These are phyloP conservation scores for Inonotus hispidus DNA, from an alignment of 1,284 basidiomycete genomes.

Conservation along the genomic window DNA sequence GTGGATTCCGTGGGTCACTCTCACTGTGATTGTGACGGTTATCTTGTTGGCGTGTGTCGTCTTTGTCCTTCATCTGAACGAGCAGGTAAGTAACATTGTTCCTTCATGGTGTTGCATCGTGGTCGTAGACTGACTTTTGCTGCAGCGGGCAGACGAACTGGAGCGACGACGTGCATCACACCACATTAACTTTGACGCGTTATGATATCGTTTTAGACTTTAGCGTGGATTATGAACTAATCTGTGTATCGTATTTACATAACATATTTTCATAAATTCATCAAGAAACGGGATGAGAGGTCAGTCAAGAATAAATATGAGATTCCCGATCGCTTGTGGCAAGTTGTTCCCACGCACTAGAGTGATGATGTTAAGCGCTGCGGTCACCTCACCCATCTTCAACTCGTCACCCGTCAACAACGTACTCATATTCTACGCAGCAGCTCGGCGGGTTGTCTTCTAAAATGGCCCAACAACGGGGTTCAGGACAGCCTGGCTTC, in stretches of 20 bases:
- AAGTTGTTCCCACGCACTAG: neutral
- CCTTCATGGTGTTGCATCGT: neutral
- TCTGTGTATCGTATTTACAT: neutral
- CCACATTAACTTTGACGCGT: constrained; percentile 95
- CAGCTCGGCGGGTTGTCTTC: neutral
- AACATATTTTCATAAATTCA: neutral
- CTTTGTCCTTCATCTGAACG: constrained; percentile 82
- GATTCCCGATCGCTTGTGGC: neutral
- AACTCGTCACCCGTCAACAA: too few relatives aligned
- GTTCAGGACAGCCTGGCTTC: constrained; percentile 51
- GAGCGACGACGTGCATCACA: constrained; percentile 85
- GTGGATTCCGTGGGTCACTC: constrained; percentile 96
- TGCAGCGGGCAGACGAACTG: constrained; percentile 84
- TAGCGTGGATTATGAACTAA: neutral
- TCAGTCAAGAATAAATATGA: neutral
- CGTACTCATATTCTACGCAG: neutral
- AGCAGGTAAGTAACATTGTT: constrained; percentile 59
- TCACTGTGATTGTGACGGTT: constrained; percentile 77
- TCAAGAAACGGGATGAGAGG: neutral
- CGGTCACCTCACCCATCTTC: neutral
- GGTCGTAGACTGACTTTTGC: neutral
- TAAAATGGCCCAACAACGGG: constrained; percentile 54
- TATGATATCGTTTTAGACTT: too few relatives aligned
- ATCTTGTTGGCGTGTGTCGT: constrained; percentile 77
- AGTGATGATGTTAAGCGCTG: neutral